phyloP scores from a whole-genome alignment of 768 basidiomycete species.

The Clitopilus hobsonii region DNA sequence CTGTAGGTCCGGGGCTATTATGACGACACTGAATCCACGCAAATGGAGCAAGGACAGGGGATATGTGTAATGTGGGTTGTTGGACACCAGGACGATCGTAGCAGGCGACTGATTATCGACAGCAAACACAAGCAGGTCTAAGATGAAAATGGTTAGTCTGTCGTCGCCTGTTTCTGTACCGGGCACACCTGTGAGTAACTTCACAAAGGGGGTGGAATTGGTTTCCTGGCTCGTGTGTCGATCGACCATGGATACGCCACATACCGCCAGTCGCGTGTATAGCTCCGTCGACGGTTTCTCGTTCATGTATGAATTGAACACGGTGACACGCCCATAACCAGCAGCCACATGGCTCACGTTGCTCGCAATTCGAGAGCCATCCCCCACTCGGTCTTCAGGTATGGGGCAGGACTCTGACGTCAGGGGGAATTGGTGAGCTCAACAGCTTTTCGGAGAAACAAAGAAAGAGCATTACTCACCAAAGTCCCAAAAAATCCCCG shows the following conservation, averaged over 20 bases:
- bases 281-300: too few species aligned
- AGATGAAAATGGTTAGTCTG: too few species aligned
- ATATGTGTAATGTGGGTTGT: background rate
- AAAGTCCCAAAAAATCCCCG: conserved; percentile 21
- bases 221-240: too few species aligned
- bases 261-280: conserved; percentile 4
- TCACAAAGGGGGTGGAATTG: background rate
- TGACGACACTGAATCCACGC: conserved; percentile 5
- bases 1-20: background rate
- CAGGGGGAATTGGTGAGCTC: background rate
- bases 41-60: conserved; percentile 3
- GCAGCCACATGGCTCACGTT: conserved; percentile 21
- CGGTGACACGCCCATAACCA: conserved; percentile 22
- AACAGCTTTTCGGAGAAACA: background rate
- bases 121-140: conserved; percentile 10
- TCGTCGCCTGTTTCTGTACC: too few species aligned
- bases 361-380: conserved; percentile 21
- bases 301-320: conserved; percentile 28
- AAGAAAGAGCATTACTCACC: conserved; percentile 14
- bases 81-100: conserved; percentile 12
- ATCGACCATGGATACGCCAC: conserved; percentile 3
- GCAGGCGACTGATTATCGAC: conserved; percentile 4
- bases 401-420: conserved; percentile 26
- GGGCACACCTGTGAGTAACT: conserved; percentile 4
- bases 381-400: conserved; percentile 19